Base-by-base conservation (phyloP, 257 asterid species). In the Henckelia pumila region DNA sequence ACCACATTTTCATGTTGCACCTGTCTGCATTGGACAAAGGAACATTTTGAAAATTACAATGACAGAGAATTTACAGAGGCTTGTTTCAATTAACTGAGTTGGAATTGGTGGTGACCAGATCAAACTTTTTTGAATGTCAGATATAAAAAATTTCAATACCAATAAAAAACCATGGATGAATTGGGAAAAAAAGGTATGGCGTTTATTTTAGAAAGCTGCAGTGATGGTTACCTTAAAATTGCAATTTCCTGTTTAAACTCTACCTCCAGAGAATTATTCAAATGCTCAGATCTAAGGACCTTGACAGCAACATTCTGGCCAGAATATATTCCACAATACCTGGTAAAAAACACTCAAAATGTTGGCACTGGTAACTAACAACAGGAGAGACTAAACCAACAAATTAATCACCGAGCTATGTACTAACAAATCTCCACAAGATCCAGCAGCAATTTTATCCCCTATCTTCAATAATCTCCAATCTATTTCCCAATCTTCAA, bases 391-490 rank as follows among this genome's bases (percentile, higher is more conserved):
- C 44, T 6, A 71, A 26, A 63, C 30, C 66, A 61, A 62, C 14
- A 64, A 25, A 57, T 70, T 67, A 56, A 64, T 59, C 10, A 29
- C 64, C 67, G 62, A 64, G 71, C 23, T 62, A 60, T 56, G 65
- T 71, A 89, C 97, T 78, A 74, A 93, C 98, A 89, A 76, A 69
- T 86, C 89, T 70, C 92, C 95, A 71, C 90, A 88, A 77, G 97
- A 89, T 61, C 98, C 98, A 63, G 89, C 89, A 72, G 93, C 96
- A 17, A 89, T 82, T 85, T 77, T 88, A 69, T 88, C 94, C 75
- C 92, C 96, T 1, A 28, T 28, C 30, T 28, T 28, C 30, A 28
- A 28, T 28, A 28, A 86, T 80, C 89, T 86, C 85, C 87, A 78
- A 73, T 92, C 93, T 33, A 92, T 82, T 82, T 88, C 91, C 95